Evolutionary conservation across 768 basidiomycete species (phyloP).

Genomic region (Rhodosporidiobolus odoratus): DNA sequence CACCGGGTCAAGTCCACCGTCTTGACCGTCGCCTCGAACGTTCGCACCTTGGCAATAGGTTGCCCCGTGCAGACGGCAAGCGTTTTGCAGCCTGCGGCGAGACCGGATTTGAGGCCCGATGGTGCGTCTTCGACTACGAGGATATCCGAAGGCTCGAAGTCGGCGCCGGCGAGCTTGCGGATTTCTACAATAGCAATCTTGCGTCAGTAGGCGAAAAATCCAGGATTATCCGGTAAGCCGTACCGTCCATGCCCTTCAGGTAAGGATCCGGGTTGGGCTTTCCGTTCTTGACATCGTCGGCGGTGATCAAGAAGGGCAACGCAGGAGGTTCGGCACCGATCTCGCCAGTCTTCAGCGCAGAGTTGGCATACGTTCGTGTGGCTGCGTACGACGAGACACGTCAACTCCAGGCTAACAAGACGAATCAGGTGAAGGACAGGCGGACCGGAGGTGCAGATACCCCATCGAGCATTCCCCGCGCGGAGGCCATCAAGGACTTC

Average conservation of each 20-base stretch:
- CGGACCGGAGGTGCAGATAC: slow-evolving; percentile 76
- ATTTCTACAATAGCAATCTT: background rate
- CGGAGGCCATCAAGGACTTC: slow-evolving; percentile 57
- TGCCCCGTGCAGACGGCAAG: slow-evolving; percentile 83
- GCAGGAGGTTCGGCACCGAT: slow-evolving; percentile 55
- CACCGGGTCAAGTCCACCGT: slow-evolving; percentile 65
- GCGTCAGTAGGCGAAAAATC: background rate
- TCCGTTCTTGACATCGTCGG: slow-evolving; percentile 66
- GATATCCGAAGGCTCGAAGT: slow-evolving; percentile 14
- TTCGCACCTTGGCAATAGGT: slow-evolving; percentile 54
- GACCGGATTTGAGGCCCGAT: slow-evolving; percentile 69
- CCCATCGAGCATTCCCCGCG: slow-evolving; percentile 61
- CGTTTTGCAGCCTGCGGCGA: slow-evolving; percentile 66
- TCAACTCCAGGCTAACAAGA: background rate
- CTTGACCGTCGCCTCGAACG: slow-evolving; percentile 60
- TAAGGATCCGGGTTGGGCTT: slow-evolving; percentile 90
- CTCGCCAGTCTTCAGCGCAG: slow-evolving; percentile 61
- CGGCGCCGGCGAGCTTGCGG: slow-evolving; percentile 11
- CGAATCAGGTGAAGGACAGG: background rate
- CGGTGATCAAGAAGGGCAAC: slow-evolving; percentile 61
- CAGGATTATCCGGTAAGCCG: background rate
- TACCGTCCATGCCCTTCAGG: slow-evolving; percentile 62
- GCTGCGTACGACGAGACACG: slow-evolving; percentile 54
- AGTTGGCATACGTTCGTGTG: slow-evolving; percentile 64
- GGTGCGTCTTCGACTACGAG: slow-evolving; percentile 87